phyloP scores from a whole-genome alignment of 106 monocot species.

The Posidonia australis region DNA sequence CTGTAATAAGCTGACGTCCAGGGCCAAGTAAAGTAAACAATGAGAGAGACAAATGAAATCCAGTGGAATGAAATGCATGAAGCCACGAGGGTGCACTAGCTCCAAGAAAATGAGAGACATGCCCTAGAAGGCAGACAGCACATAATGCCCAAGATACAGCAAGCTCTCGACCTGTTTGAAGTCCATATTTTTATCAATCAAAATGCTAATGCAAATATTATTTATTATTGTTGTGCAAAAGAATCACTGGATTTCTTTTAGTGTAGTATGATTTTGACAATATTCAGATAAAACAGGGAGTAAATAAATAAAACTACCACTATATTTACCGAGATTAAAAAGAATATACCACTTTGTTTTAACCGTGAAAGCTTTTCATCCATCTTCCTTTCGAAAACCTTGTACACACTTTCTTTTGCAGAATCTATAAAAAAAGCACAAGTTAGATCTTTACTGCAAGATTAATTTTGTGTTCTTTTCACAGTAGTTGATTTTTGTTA shows the following conservation, averaged over 20 bases:
- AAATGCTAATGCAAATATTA: background rate
- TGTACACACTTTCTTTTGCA: slow-evolving; percentile 36
- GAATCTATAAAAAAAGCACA: slow-evolving; percentile 46
- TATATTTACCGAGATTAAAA: background rate
- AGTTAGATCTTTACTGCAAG: background rate
- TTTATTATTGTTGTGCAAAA: no score
- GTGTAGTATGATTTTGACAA: no score
- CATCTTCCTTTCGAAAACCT: slow-evolving; percentile 72
- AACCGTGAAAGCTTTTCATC: slow-evolving; percentile 57
- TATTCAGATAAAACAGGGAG: no score
- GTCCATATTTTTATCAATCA: slow-evolving; percentile 7
- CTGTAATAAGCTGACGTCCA: slow-evolving; percentile 80
- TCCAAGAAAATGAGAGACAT: slow-evolving; percentile 67
- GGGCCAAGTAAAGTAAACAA: slow-evolving; percentile 80
- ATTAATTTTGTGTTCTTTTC: no score
- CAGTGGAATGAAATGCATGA: slow-evolving; percentile 69
- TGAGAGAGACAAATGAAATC: slow-evolving; percentile 83
- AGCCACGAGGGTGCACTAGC: slow-evolving; percentile 56
- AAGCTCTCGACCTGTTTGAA: slow-evolving; percentile 70
- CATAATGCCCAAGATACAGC: slow-evolving; percentile 97
- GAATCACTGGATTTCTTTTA: no score
- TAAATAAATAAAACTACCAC: no score
- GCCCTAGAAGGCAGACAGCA: slow-evolving; percentile 89
- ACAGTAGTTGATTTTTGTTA: no score
- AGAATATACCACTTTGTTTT: slow-evolving; percentile 75